Conservation (phyloP, 2,329 filamentous ascomycete species). For the Didymella exigua region DNA sequence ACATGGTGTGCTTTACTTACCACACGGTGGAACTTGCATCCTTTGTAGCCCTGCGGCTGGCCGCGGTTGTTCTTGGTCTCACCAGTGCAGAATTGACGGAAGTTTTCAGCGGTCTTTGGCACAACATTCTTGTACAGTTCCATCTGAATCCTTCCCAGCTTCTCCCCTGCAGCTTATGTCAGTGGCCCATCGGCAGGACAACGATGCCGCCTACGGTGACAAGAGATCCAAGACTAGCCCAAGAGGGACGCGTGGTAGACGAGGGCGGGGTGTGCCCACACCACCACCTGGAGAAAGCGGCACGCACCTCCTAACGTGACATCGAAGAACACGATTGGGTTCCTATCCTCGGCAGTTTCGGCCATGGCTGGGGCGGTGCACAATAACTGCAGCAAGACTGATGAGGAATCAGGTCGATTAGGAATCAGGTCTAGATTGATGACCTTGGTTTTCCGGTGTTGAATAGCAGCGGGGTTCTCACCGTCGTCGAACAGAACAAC, state of each 20-base stretch:
- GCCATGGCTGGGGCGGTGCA: conserved; percentile 46
- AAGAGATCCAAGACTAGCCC: conserved; percentile 12
- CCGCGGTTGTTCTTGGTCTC: conserved; percentile 81
- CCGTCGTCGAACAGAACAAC: conserved; percentile 5
- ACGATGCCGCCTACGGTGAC: conserved; percentile 8
- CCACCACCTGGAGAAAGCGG: conserved; percentile 19
- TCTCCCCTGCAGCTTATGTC: conserved; percentile 41
- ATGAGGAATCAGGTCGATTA: too few relatives aligned
- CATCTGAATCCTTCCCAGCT: conserved; percentile 47
- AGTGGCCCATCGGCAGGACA: conserved; percentile 19
- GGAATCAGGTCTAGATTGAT: conserved; percentile 23
- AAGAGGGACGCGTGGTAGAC: conserved; percentile 13
- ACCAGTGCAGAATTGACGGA: conserved; percentile 94
- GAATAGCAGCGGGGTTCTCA: conserved; percentile 15
- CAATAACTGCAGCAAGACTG: conserved; percentile 17
- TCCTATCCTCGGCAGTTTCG: conserved; percentile 41
- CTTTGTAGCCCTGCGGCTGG: conserved; percentile 90
- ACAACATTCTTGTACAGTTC: conserved; percentile 84
- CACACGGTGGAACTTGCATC: conserved; percentile 90
- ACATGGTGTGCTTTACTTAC: conserved; percentile 59
- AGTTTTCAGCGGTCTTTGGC: conserved; percentile 92
- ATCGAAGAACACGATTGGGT: conserved; percentile 73
- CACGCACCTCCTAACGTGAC: conserved; percentile 75
- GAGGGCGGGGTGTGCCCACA: conserved; percentile 16
- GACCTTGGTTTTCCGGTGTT: conserved; percentile 23